Base-by-base conservation (phyloP, 805 yeast genomes). In the Metschnikowia noctiluminum region DNA sequence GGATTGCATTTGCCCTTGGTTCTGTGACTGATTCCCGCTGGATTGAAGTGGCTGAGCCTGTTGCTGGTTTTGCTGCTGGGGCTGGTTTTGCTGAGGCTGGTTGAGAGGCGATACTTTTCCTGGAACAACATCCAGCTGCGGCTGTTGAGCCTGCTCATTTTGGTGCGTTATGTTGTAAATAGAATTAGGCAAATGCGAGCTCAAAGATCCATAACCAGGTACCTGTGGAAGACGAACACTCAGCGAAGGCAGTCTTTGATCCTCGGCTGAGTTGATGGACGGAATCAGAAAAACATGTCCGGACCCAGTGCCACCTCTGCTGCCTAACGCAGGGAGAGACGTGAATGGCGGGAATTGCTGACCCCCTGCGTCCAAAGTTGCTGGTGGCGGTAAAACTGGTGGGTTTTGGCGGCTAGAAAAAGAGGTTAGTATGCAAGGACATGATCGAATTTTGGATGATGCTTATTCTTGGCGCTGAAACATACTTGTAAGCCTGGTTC, bases 381-480 rank as follows among this genome's bases (percentile, higher is more conserved):
- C 79, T 14, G 85, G 84, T 11, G 85, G 84, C 7, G 84, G 85
- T 52, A 80, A 69, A 14, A 80, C 82, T 10, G 84, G 84, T 7
- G 82, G 81, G 42, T 70, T 79, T 62, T 77, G 84, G 59, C 80
- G 82, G 56, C 83, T 79, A 52, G n/a, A 21, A 28, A 36, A 14
- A 43, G 21, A 32, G 4, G 68, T 62, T 63, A 65, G 70, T 65
- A 64, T 14, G 10, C 8, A 9, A 13, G 5, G 27, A 28, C 5
- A 26, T 15, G 14, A 27, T 28, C 9, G 21, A n/a, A 11, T 13
- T n/a, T 28, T 28, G 7, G 2, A 28, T 38, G 38, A 13, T 26
- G 43, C 21, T 13, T 3, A 32, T 28, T 35, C 34, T 44, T 3
- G 21, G 45, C 37, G 45, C 10, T 30, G n/a, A 39, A 53, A 70